phyloP scores from a whole-genome alignment of 805 yeast species.

The Phaffomyces opuntiae region DNA sequence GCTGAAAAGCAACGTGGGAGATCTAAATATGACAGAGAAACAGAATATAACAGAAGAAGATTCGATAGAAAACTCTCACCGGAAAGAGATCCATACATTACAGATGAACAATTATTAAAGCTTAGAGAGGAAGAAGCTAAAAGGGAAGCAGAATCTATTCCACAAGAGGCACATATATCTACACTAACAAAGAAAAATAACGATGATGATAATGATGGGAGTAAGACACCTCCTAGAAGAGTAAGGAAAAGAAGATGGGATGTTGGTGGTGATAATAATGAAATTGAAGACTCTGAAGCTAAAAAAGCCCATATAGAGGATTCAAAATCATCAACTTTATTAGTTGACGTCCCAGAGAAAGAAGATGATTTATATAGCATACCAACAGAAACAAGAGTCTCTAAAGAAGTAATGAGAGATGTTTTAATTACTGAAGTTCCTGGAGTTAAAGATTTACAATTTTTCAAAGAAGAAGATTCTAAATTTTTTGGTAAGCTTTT shows the following conservation, averaged over 20 bases:
- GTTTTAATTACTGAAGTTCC: slow-evolving; percentile 50
- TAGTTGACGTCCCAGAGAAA: neutral
- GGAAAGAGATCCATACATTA: slow-evolving; percentile 24
- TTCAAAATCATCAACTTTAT: neutral
- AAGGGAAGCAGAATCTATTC: slow-evolving; percentile 19
- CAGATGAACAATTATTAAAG: slow-evolving; percentile 38
- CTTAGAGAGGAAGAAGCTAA: slow-evolving; percentile 34
- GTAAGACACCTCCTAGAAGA: slow-evolving; percentile 23
- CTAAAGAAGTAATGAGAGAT: slow-evolving; percentile 26
- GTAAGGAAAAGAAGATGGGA: slow-evolving; percentile 21
- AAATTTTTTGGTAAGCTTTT: slow-evolving; percentile 62
- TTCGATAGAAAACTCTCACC: slow-evolving; percentile 25
- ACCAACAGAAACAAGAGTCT: slow-evolving; percentile 39
- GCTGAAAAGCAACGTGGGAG: slow-evolving; percentile 20
- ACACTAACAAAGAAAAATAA: neutral
- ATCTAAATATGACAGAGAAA: slow-evolving; percentile 31
- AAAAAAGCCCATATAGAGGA: slow-evolving; percentile 15
- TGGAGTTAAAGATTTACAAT: slow-evolving; percentile 58
- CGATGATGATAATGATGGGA: slow-evolving; percentile 8
- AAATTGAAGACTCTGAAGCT: slow-evolving; percentile 5
- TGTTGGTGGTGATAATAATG: slow-evolving; percentile 10
- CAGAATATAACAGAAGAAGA: slow-evolving; percentile 41
- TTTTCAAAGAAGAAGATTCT: slow-evolving; percentile 64
- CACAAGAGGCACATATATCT: neutral
- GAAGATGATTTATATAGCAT: slow-evolving; percentile 34